Base-by-base conservation (phyloP, 305 asterid species). In the Coffea humblotiana region DNA sequence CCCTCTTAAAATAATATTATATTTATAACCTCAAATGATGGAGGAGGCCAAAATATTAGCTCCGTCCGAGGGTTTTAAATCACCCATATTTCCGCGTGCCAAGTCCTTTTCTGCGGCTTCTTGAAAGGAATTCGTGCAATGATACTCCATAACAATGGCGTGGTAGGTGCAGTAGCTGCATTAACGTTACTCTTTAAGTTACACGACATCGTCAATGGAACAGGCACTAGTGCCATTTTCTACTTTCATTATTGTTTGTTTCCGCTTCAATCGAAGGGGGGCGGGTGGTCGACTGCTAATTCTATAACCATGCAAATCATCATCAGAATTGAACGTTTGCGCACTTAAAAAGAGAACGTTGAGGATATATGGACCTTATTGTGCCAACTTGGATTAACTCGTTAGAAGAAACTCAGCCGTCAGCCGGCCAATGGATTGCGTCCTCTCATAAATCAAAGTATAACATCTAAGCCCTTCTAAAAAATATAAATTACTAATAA, bases 361-460 rank as follows among this genome's bases (percentile, higher is more conserved):
- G 70, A 35, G 37, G 18, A 67, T 80, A 32, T 27, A 67, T 51
- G 81, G 84, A 61, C 70, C 40, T 71, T 78, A 72, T 77, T 77
- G 48, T 51, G 74, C 77, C 81, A 77, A 23, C 75, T 35, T n/a
- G 52, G 71, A 66, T 3, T 14, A 15, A 64, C 56, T 37, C 56
- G 70, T 58, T 11, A 27, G 40, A 29, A 8, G 15, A 75, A 15
- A 58, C 37, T 32, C 23, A 14, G 64, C 71, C 61, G 56, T 32
- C 23, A 14, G 64, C 71, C 61, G 56, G 49, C 61, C 73, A 52
- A 58, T 40, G 8, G n/a, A 27, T 12, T 0, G 25, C 13, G 65
- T n/a, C 56, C 79, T 74, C 79, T 65, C 78, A 40, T 71, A 0
- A 6, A 11, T 40, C 32, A 45, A 71, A 71, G 0, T 29, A 29